These are phyloP conservation scores for Sparassis latifolia DNA, from an alignment of 1,284 basidiomycete genomes.

Conservation along the genomic window DNA sequence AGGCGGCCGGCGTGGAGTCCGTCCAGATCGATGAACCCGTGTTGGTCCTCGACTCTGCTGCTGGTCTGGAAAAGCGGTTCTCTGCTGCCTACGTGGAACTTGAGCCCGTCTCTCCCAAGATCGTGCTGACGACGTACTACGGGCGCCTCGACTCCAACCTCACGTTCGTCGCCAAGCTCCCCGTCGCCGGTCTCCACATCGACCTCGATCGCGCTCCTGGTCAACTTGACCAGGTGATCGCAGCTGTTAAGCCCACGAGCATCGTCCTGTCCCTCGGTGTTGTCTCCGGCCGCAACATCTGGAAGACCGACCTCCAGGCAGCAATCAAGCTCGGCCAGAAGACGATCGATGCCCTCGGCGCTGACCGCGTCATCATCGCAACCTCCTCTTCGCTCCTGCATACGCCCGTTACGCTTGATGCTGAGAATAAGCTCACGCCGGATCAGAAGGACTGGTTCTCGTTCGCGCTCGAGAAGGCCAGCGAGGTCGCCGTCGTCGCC, in stretches of 20 bases:
- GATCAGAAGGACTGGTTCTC: constrained; percentile 99
- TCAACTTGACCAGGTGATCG: constrained; percentile 83
- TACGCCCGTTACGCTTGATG: constrained; percentile 92
- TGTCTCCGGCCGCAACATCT: constrained; percentile 99
- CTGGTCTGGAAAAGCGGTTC: constrained; percentile 79
- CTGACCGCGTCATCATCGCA: constrained; percentile 87
- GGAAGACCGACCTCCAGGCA: constrained; percentile 94
- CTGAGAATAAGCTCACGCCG: constrained; percentile 87
- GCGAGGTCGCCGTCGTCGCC: constrained; percentile 87
- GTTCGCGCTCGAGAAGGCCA: constrained; percentile 95
- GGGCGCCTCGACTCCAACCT: constrained; percentile 93
- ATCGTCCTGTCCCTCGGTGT: constrained; percentile 91
- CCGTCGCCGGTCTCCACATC: constrained; percentile 92
- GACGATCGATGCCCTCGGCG: constrained; percentile 77
- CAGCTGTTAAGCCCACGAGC: constrained; percentile 78
- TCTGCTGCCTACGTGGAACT: constrained; percentile 80
- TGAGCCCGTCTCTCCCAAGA: constrained; percentile 80
- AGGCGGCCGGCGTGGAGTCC: constrained; percentile 87
- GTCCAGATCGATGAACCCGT: constrained; percentile 98
- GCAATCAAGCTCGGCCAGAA: constrained; percentile 83
- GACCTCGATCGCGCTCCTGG: constrained; percentile 92
- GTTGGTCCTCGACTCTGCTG: constrained; percentile 88
- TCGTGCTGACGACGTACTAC: constrained; percentile 95
- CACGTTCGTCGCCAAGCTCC: constrained; percentile 87
- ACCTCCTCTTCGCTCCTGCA: constrained; percentile 98